Base-by-base conservation (phyloP, 2,329 filamentous ascomycete genomes). In the Penicillium palitans region DNA sequence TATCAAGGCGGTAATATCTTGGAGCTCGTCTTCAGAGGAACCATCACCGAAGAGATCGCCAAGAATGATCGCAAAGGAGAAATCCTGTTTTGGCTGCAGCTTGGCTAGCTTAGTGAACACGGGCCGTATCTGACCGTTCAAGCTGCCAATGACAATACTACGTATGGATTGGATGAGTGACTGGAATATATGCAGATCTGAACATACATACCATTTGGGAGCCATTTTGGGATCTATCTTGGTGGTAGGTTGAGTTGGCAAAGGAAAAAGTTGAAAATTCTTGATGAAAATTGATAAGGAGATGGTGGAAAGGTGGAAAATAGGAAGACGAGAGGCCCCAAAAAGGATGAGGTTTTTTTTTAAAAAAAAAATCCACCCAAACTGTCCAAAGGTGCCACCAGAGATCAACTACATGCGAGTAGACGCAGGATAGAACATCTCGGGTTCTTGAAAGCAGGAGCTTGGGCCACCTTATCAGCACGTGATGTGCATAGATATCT, bases 1-100 rank as follows among this genome's bases (percentile, higher is more conserved):
- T 0, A 98, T 76, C 4, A 99, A 82, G 10, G 84, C 82, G 12
- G 81, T 77, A 6, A 95, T 76, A 13, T 84, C 81, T 41, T 87
- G 80, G 52, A 89, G 83, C 46, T 87, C 81, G 1, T 71, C 70
- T 33, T 75, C 74, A 45, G 70, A 67, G 5, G 73, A 67, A 25
- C 80, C 77, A 44, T 82, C 77, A 19, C 83, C 79, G 70, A 98
- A 98, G 7, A 98, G 81, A 70, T 97, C 89, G 55, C 95, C 95
- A 10, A 87, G 85, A 33, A 96, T 79, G 55, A 99, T 86, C 17
- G 90, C 92, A 68, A 97, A 89, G 15, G 90, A 83, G 73, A 99
- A 98, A 69, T 83, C 84, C 72, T 97, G 95, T 77, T 97, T 98
- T 37, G 86, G 80, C 67, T 98, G 93, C 2, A 98, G 81, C 10